Evolutionary conservation across 345 rosid species (phyloP).

Genomic region (Cochlearia excelsa): DNA sequence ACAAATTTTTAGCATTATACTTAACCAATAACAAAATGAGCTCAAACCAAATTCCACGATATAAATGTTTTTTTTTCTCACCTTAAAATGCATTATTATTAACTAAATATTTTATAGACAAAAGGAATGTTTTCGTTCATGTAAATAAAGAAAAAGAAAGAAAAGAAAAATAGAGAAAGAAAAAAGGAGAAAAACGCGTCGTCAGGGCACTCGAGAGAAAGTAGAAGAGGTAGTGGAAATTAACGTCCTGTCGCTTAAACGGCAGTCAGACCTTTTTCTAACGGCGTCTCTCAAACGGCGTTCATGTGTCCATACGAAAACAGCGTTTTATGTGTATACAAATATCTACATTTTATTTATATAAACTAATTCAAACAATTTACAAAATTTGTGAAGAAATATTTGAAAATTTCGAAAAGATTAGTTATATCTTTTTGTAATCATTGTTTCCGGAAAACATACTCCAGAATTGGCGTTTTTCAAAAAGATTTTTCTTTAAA

Average conservation of each 20-base stretch:
- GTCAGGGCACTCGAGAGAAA: constrained; percentile 36
- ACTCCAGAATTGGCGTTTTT: constrained; percentile 16
- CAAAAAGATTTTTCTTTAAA: constrained; percentile 6
- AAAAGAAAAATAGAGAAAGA: constrained; percentile 8
- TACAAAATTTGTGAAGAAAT: neutral
- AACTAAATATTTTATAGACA: constrained; percentile 2
- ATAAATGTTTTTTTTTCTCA: constrained; percentile 2
- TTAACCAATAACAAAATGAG: no score
- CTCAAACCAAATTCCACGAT: neutral
- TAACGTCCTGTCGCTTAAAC: constrained; percentile 37
- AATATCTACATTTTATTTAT: no score
- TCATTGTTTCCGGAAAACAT: constrained; percentile 21
- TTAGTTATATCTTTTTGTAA: constrained; percentile 8
- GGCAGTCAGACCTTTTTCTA: constrained; percentile 31
- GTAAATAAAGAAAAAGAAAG: constrained; percentile 7
- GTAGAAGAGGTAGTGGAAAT: constrained; percentile 36
- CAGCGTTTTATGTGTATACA: no score
- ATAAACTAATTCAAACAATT: no score
- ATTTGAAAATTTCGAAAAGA: neutral
- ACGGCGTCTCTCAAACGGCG: constrained; percentile 11
- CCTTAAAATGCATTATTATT: constrained; percentile 1
- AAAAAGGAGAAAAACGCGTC: neutral
- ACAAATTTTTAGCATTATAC: no score
- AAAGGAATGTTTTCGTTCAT: neutral
- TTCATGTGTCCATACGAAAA: no score